Evolutionary conservation across 495 filamentous ascomycete genomes (phyloP).

Genomic region (Aspergillus indologenus): DNA sequence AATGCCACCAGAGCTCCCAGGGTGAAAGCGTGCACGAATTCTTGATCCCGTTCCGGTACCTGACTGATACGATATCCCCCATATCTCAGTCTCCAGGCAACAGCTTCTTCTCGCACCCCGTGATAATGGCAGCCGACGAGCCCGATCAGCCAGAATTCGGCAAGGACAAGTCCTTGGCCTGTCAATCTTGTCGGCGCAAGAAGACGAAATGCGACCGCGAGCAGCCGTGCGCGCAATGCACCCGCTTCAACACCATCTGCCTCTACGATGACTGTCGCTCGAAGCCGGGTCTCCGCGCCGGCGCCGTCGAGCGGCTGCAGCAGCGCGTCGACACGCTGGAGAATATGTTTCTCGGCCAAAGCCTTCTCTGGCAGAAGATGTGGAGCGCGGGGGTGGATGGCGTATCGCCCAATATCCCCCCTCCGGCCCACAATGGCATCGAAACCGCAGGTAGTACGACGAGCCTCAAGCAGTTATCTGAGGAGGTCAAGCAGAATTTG

Average conservation of each 20-base stretch:
- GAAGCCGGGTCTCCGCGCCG: conserved; percentile 35
- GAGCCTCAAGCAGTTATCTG: not conserved
- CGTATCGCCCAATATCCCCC: too few species aligned
- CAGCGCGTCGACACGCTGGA: conserved; percentile 34
- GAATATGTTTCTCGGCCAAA: conserved; percentile 34
- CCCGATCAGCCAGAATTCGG: too few species aligned
- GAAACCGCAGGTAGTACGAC: too few species aligned
- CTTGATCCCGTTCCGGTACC: too few species aligned
- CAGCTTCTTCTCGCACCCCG: too few species aligned
- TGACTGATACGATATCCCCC: too few species aligned
- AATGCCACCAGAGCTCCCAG: too few species aligned
- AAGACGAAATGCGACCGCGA: conserved; percentile 40
- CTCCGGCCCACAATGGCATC: too few species aligned
- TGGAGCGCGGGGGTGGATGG: conserved; percentile 16
- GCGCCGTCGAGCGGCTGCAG: conserved; percentile 40
- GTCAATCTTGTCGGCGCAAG: conserved; percentile 41
- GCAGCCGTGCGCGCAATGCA: conserved; percentile 39
- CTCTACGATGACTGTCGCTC: conserved; percentile 35
- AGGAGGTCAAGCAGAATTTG: not conserved
- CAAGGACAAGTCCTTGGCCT: conserved; percentile 11
- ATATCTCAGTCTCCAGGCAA: too few species aligned
- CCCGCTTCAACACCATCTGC: conserved; percentile 30
- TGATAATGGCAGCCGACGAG: too few species aligned
- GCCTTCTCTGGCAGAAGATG: conserved; percentile 26
- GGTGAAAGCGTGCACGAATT: too few species aligned